Base-by-base conservation (phyloP, 805 yeast genomes). In the Cyberlindnera veronae region DNA sequence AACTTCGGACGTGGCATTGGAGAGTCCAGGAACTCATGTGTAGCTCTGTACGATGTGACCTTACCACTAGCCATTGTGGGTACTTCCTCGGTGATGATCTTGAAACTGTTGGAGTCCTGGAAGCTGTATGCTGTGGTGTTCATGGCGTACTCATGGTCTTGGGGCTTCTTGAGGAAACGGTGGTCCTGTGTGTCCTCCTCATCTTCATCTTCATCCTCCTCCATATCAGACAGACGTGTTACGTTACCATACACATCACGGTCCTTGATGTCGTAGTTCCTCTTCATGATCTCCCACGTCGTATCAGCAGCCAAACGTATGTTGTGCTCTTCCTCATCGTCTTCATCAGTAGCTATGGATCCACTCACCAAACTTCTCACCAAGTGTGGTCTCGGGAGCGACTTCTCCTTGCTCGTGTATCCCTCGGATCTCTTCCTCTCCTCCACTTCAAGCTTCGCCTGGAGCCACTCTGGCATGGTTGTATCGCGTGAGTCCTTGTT, bases 201-300 rank as follows among this genome's bases (percentile, higher is more conserved):
- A n/a, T 28, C 9, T 12, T 21, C 24, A 13, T 29, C 44, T 5
- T 28, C 36, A 2, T 26, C 19, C 5, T 22, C 28, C 24, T 28
- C n/a, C n/a, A n/a, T n/a, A n/a, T n/a, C n/a, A n/a, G n/a, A 16
- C 21, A 36, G 21, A 12, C 36, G 26, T 13, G 44, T 36, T 12
- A 39, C 27, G 3, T 34, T 34, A 8, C 39, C 47, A 26, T 42
- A 34, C n/a, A 39, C 32, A 16, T 42, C 48, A 8, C 32, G 41
- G 23, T 46, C 37, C 4, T 42, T 37, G 14, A 52, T 42, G n/a
- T 41, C 17, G 28, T 52, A 53, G 13, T 28, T 33, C 31, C 32
- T 45, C 37, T 55, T 55, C 45, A 54, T 39, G 17, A 44, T 41
- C 15, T 54, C 53, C 60, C 60, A 55, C 2, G 60, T 54, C 6